Conservation (phyloP, 2,329 filamentous ascomycete genomes). For the Fonsecaea monophora region DNA sequence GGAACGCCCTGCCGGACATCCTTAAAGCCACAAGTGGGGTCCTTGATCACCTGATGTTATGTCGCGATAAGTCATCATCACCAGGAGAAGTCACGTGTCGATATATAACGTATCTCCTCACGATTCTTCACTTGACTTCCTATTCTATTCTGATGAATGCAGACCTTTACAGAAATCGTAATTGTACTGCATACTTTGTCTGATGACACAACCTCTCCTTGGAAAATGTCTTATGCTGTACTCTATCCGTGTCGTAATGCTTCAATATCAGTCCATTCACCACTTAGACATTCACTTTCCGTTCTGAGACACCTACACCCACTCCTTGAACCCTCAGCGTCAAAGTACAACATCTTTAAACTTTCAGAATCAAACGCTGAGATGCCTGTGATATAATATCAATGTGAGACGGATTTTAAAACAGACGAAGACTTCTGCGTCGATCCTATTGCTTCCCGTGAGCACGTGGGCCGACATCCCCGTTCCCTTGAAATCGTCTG, state of each 20-base stretch:
- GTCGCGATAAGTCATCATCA: slow-evolving; percentile 7
- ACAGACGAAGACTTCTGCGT: neutral
- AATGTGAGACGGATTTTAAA: too few relatives aligned
- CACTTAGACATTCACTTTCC: too few relatives aligned
- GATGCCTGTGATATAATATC: neutral
- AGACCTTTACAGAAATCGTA: neutral
- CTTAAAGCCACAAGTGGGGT: neutral
- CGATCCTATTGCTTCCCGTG: neutral
- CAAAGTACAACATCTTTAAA: too few relatives aligned
- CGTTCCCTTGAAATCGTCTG: neutral
- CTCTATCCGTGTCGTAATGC: neutral
- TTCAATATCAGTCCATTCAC: neutral
- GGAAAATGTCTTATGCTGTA: neutral
- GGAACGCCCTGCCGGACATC: slow-evolving; percentile 12
- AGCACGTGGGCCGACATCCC: neutral
- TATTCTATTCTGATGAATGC: neutral
- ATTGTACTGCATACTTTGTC: neutral
- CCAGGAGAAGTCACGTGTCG: slow-evolving; percentile 5
- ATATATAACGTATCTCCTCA: slow-evolving; percentile 7
- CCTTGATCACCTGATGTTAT: slow-evolving; percentile 11
- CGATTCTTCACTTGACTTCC: slow-evolving; percentile 3
- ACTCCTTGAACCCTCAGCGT: too few relatives aligned
- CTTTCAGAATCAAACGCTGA: neutral
- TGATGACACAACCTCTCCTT: neutral
- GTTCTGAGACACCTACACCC: too few relatives aligned